phyloP scores from a whole-genome alignment of 2,329 filamentous ascomycete species.

The Eutypella sp. region DNA sequence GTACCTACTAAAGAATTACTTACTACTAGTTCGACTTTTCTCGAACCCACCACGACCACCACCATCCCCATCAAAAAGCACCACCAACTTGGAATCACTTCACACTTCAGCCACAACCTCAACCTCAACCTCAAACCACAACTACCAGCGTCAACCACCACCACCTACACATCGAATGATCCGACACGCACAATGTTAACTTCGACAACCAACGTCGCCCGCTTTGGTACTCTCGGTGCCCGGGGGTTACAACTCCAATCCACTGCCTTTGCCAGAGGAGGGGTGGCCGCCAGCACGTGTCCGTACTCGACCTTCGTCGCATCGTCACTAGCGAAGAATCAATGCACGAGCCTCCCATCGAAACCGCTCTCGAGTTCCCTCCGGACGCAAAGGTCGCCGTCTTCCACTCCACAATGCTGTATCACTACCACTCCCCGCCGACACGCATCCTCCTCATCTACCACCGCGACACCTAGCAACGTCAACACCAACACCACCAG shows the following conservation, averaged over 20 bases:
- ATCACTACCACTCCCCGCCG: constrained; percentile 17
- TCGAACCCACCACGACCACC: no score
- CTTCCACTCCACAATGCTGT: constrained; percentile 16
- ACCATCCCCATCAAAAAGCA: no score
- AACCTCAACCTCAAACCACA: no score
- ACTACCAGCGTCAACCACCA: no score
- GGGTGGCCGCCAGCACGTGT: constrained; percentile 10
- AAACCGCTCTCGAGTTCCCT: constrained; percentile 10
- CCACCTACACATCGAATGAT: constrained; percentile 2
- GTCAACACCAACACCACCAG: neutral
- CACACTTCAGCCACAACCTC: no score
- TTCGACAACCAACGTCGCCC: constrained; percentile 20
- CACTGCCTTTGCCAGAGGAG: constrained; percentile 18
- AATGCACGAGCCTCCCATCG: constrained; percentile 11
- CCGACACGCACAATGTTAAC: constrained; percentile 19
- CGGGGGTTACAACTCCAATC: constrained; percentile 24
- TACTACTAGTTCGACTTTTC: no score
- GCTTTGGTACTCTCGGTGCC: constrained; percentile 21
- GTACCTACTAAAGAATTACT: no score
- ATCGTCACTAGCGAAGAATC: constrained; percentile 16
- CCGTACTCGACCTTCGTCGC: constrained; percentile 16
- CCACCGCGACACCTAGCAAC: constrained; percentile 13
- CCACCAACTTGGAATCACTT: no score
- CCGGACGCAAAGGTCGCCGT: constrained; percentile 6
- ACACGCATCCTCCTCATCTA: constrained; percentile 20